phyloP scores from a whole-genome alignment of 2,329 filamentous ascomycete species.

The Hortaea sp. region DNA sequence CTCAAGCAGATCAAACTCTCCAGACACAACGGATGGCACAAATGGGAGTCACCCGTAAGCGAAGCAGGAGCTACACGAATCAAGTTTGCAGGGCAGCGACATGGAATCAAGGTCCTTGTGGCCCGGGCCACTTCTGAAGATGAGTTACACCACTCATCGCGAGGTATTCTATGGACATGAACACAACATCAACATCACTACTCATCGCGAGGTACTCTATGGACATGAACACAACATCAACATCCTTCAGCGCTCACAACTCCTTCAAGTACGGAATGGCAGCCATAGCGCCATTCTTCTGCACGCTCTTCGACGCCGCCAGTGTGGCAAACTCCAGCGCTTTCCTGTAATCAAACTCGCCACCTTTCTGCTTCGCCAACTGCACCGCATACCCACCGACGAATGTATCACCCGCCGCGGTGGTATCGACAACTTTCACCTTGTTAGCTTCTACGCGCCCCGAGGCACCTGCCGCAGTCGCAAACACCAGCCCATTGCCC shows the following conservation, averaged over 20 bases:
- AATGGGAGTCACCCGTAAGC: no score
- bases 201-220: no score
- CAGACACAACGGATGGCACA: no score
- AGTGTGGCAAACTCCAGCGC: conserved; percentile 52
- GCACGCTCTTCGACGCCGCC: conserved; percentile 56
- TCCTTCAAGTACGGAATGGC: conserved; percentile 58
- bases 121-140: no score
- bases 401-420: conserved; percentile 89
- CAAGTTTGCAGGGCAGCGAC: no score
- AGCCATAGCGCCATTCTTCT: conserved; percentile 54
- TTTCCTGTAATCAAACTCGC: conserved; percentile 41
- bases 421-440: conserved; percentile 80
- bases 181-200: no score
- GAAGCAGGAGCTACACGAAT: no score
- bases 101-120: no score
- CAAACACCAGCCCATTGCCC: conserved; percentile 29
- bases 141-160: no score
- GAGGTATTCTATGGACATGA: no score
- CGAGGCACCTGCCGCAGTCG: conserved; percentile 11
- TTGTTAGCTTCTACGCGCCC: conserved; percentile 45
- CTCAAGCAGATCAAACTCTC: no score
- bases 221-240: no score
- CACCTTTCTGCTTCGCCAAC: conserved; percentile 45
- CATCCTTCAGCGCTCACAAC: conserved; percentile 15
- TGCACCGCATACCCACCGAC: conserved; percentile 77